phyloP scores from a whole-genome alignment of 2,329 filamentous ascomycete genomes.

The Sphaceloma murrayae region DNA sequence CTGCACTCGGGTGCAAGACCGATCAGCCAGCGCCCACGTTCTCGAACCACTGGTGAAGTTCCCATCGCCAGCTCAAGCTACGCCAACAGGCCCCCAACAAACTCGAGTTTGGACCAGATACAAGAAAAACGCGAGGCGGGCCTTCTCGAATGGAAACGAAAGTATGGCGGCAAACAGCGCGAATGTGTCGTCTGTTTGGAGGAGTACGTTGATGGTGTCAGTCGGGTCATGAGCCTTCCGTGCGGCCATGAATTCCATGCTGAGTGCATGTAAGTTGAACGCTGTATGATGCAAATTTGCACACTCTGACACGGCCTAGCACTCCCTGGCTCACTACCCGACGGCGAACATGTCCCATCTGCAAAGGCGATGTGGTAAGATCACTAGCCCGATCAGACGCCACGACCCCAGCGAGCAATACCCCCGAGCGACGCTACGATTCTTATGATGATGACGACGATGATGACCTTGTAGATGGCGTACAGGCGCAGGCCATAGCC shows the following conservation, averaged over 20 bases:
- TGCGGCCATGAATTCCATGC: slow-evolving; percentile 97
- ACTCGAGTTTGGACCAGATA: slow-evolving; percentile 30
- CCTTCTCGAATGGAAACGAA: slow-evolving; percentile 44
- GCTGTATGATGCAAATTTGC: background rate
- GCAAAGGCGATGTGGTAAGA: slow-evolving; percentile 88
- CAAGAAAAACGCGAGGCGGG: slow-evolving; percentile 46
- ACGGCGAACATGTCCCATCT: slow-evolving; percentile 94
- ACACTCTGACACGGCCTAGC: slow-evolving; percentile 37
- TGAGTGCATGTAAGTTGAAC: slow-evolving; percentile 82
- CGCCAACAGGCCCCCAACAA: slow-evolving; percentile 23
- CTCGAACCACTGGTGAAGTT: slow-evolving; percentile 54
- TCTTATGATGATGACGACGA: slow-evolving; percentile 21
- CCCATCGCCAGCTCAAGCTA: slow-evolving; percentile 25
- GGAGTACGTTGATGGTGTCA: slow-evolving; percentile 90
- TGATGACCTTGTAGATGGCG: slow-evolving; percentile 23
- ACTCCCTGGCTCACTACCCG: slow-evolving; percentile 95
- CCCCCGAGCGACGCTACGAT: slow-evolving; percentile 19
- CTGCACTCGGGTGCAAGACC: slow-evolving; percentile 45
- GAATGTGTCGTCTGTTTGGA: slow-evolving; percentile 96
- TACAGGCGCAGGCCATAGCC: slow-evolving; percentile 27
- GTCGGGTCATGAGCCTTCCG: slow-evolving; percentile 89
- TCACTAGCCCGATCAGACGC: slow-evolving; percentile 26
- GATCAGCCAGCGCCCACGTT: slow-evolving; percentile 48
- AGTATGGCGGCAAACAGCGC: slow-evolving; percentile 56
- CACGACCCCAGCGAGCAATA: slow-evolving; percentile 17